Evolutionary conservation across 2,329 filamentous ascomycete species (phyloP), one percentile per base, ranked within the genome.

Genomic region (Akanthomyces uredinophilus): DNA sequence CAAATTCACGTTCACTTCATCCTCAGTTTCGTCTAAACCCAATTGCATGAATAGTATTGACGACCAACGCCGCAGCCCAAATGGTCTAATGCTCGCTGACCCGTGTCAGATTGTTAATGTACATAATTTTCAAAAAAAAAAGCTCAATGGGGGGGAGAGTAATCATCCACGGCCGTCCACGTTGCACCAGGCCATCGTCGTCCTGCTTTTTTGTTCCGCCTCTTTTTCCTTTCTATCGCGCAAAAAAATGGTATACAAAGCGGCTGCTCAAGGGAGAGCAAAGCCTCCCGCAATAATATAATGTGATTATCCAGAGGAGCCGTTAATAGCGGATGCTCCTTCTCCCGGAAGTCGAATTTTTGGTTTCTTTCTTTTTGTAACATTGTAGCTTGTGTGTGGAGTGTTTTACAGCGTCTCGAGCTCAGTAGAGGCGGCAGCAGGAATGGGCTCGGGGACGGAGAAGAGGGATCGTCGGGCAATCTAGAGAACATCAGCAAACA

Each of bases 61-160:
- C 65, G 72, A 70, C 73, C 68, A 69, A 73, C 72, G 72, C 73
- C 73, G 65, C 67, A 67, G 64, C 72, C 68, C 70, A 66, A 69
- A 68, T 74, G 72, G 76, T 79, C 77, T 79, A 79, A 77, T 78
- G 75, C 75, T 76, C 74, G 74, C 74, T 74, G 72, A 70, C 72
- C 72, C 69, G 57, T 74, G 69, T 73, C 74, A 69, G 70, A 71
- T 74, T 43, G 73, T 81, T 81, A 81, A 75, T 80, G 75, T 83
- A 82, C 79, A 83, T 70, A 75, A 68, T 73, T 71, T 73, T 58
- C 27, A 37, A 39, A 49, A 6, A 46, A 41, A 77, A 24, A 60
- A 60, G 37, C 57, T 52, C 57, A 60, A 51, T 52, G 75, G 72
- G 74, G 80, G 81, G 79, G 78, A 81, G 81, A 80, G 79, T 82